Base-by-base conservation (phyloP, 768 basidiomycete genomes). In the Amanita phalloides region DNA sequence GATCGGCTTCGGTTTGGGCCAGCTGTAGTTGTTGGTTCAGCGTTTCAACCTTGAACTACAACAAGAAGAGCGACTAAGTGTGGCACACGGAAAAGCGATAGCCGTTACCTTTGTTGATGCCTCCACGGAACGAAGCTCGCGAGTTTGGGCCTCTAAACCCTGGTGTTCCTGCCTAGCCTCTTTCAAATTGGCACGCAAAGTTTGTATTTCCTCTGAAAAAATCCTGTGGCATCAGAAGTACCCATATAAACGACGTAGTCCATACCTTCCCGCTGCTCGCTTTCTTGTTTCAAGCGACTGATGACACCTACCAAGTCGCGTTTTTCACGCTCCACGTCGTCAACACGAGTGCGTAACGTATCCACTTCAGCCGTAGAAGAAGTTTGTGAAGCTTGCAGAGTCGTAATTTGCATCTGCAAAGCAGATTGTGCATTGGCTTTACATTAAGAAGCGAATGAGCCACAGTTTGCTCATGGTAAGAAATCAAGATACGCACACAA, bases 281-380 rank as follows among this genome's bases (percentile, higher is more conserved):
- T 72, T 54, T 93, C 87, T 58, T 88, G 81, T 63, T 90, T 87
- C 55, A 92, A 67, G 49, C 88, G 77, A 63, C 86, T 91, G 4
- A 93, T 79, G 41, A 92, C 86, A 26, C 78, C 80, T 39, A 94
- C 73, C 44, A 96, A 76, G 56, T 94, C 90, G 32, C 91, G 81
- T 67, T 96, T 96, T 72, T 96, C 94, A 49, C 87, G 76, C 56
- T 96, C 90, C 1, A 77, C 76, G 54, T 90, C 86, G 20, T 90
- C 82, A 3, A 86, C 67, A 36, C 79, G 78, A 51, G 67, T 75
- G 56, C 75, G 80, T 35, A 89, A 62, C 5, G 68, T 63, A 33
- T 81, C 81, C 6, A 80, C 63, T 61, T 85, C 85, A 1, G 72
- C 67, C 3, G 81, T 80, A 2, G 87, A 83, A 0, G 79, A 72